A percentile compares a stretch with the other conserved stretches of the same genome.
Evolutionary conservation across 257 asterid genomes (phyloP).

Genomic region (Solanum phureja): DNA sequence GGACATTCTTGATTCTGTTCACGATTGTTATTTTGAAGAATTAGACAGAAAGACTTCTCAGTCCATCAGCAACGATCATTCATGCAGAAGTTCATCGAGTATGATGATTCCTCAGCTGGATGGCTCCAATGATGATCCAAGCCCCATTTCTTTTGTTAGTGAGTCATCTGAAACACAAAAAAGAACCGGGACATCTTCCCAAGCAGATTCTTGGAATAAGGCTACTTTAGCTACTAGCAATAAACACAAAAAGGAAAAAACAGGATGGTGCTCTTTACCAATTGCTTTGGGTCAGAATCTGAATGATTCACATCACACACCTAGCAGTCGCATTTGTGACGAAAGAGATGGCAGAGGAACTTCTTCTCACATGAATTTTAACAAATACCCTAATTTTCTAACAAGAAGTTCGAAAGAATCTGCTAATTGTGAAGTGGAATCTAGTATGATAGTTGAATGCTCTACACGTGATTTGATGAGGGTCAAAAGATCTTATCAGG

Average conservation of each 20-base stretch:
- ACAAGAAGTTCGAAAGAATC: neutral
- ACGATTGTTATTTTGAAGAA: constrained; percentile 37
- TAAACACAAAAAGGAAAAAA: constrained; percentile 39
- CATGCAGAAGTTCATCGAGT: constrained; percentile 22
- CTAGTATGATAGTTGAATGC: constrained; percentile 37
- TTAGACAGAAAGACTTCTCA: constrained; percentile 17
- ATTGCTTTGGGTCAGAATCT: constrained; percentile 32
- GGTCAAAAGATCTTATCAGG: constrained; percentile 53
- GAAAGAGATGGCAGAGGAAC: constrained; percentile 17
- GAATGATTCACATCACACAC: constrained; percentile 19
- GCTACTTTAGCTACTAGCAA: constrained; percentile 18
- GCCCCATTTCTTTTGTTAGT: constrained; percentile 21
- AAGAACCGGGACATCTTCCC: constrained; percentile 20
- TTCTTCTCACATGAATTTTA: neutral
- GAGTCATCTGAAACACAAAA: constrained; percentile 27
- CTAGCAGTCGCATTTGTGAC: constrained; percentile 12
- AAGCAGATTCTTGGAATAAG: constrained; percentile 15
- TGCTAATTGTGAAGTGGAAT: constrained; percentile 17
- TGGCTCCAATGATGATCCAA: constrained; percentile 60
- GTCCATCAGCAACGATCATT: constrained; percentile 14
- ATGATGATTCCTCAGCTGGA: constrained; percentile 65
- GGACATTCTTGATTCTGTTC: constrained; percentile 92
- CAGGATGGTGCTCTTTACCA: constrained; percentile 71
- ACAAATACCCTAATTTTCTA: neutral
- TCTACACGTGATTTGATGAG: constrained; percentile 85